phyloP scores from a whole-genome alignment of 192 early-diverging fungal species.

The Lobosporangium transversale region DNA sequence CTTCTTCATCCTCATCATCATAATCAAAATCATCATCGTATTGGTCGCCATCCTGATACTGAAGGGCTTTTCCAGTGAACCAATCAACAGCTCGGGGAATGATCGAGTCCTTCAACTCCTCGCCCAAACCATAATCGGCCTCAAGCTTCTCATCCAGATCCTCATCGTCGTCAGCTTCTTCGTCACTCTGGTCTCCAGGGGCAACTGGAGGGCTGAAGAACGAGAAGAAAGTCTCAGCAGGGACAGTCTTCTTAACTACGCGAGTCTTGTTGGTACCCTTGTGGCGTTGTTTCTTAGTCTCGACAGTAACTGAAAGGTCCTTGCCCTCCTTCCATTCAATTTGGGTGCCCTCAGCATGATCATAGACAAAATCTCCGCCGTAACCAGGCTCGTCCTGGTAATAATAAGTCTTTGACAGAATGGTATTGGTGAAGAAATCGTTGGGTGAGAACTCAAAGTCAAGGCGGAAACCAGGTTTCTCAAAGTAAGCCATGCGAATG shows the following conservation, averaged over 20 bases:
- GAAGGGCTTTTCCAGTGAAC: constrained; percentile 98
- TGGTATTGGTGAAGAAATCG: constrained; percentile 88
- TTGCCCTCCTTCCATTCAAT: constrained; percentile 98
- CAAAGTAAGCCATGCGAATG: constrained; percentile 86
- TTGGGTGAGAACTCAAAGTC: constrained; percentile 93
- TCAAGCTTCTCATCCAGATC: constrained; percentile 90
- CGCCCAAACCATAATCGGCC: constrained; percentile 96
- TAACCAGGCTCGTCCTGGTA: constrained; percentile 85
- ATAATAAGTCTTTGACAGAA: constrained; percentile 94
- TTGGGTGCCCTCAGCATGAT: constrained; percentile 89
- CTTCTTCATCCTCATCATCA: constrained; percentile 52
- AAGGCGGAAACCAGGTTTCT: constrained; percentile 93
- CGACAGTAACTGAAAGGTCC: constrained; percentile 91
- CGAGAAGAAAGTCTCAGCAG: constrained; percentile 95
- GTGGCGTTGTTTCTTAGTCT: constrained; percentile 99
- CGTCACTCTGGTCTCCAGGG: constrained; percentile 73
- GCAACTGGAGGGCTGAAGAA: constrained; percentile 92
- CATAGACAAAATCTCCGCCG: constrained; percentile 89
- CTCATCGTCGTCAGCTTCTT: constrained; percentile 77
- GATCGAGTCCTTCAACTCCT: constrained; percentile 98
- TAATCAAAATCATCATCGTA: constrained; percentile 42
- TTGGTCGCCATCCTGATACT: constrained; percentile 69
- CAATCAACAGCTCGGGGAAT: constrained; percentile 97
- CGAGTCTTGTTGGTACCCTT: constrained; percentile 99
- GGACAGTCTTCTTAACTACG: constrained; percentile 96